These are phyloP conservation scores for Pythium chondricola DNA, from an alignment of 352 stramenopile genomes.

Conservation along the genomic window DNA sequence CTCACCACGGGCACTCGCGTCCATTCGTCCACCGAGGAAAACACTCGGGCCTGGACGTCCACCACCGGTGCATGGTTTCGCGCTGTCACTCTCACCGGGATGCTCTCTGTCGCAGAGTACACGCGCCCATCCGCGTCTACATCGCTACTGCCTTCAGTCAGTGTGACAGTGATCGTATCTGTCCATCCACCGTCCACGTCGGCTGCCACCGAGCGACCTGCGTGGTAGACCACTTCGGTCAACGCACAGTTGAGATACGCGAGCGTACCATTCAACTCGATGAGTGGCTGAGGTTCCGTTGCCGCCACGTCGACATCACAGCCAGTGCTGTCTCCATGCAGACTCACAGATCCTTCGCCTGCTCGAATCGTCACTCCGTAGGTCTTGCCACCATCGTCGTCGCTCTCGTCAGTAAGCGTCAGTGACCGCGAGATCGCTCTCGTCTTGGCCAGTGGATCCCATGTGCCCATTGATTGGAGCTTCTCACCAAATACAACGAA, in stretches of 20 bases:
- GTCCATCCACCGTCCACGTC: neutral
- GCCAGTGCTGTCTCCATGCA: too few relatives aligned
- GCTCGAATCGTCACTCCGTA: constrained; percentile 28
- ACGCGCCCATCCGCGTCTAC: constrained; percentile 15
- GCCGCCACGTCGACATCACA: too few relatives aligned
- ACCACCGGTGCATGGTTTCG: constrained; percentile 40
- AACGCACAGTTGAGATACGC: constrained; percentile 40
- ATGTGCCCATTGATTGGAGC: neutral
- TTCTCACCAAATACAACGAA: constrained; percentile 24
- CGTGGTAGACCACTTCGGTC: constrained; percentile 41
- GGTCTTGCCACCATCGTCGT: neutral
- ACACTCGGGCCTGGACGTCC: constrained; percentile 21
- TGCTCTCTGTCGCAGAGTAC: constrained; percentile 27
- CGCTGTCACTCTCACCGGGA: constrained; percentile 34
- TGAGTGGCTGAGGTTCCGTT: neutral
- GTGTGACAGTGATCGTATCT: constrained; percentile 37
- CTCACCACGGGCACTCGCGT: constrained; percentile 15
- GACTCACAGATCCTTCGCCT: constrained; percentile 28
- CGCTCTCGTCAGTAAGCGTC: constrained; percentile 30
- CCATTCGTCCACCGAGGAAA: constrained; percentile 28
- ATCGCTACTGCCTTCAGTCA: constrained; percentile 17
- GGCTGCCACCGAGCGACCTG: neutral
- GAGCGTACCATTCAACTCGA: constrained; percentile 23
- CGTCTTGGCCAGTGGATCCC: too few relatives aligned
- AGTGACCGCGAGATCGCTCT: constrained; percentile 21